Conservation (phyloP, 495 filamentous ascomycete species). For the Penicillium turbatum region DNA sequence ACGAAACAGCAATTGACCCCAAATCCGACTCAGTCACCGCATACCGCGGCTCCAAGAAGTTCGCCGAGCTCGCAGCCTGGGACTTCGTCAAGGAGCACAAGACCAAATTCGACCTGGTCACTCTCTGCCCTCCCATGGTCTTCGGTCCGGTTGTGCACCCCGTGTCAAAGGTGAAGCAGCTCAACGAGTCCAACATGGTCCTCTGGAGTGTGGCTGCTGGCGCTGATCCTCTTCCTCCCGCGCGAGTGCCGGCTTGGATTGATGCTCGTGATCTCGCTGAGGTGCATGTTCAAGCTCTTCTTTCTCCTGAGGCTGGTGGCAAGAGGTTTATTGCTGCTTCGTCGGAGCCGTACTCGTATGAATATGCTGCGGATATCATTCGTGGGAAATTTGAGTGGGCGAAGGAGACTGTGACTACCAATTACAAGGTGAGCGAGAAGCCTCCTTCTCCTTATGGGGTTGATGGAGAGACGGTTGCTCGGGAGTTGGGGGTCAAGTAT, state of each 20-base stretch:
- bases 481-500: slow-evolving; percentile 39
- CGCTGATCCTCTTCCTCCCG: slow-evolving; percentile 25
- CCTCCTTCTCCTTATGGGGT: slow-evolving; percentile 26
- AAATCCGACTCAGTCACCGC: slow-evolving; percentile 40
- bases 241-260: slow-evolving; percentile 38
- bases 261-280: slow-evolving; percentile 43
- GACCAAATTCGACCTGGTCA: slow-evolving; percentile 62
- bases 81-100: slow-evolving; percentile 59
- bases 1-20: slow-evolving; percentile 48
- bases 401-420: slow-evolving; percentile 20
- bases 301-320: slow-evolving; percentile 29
- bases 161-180: slow-evolving; percentile 17
- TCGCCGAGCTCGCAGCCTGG: slow-evolving; percentile 52
- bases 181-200: slow-evolving; percentile 39
- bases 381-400: slow-evolving; percentile 26
- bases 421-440: slow-evolving; percentile 28
- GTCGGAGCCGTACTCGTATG: slow-evolving; percentile 40
- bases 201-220: slow-evolving; percentile 34
- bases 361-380: slow-evolving; percentile 35
- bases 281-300: slow-evolving; percentile 39
- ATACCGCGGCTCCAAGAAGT: slow-evolving; percentile 59
- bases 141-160: slow-evolving; percentile 45
- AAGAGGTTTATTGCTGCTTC: slow-evolving; percentile 33
- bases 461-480: slow-evolving; percentile 39
- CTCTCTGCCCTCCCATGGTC: slow-evolving; percentile 53